phyloP scores from a whole-genome alignment of 2,329 filamentous ascomycete species.

The Reticulascus tulasneorum region DNA sequence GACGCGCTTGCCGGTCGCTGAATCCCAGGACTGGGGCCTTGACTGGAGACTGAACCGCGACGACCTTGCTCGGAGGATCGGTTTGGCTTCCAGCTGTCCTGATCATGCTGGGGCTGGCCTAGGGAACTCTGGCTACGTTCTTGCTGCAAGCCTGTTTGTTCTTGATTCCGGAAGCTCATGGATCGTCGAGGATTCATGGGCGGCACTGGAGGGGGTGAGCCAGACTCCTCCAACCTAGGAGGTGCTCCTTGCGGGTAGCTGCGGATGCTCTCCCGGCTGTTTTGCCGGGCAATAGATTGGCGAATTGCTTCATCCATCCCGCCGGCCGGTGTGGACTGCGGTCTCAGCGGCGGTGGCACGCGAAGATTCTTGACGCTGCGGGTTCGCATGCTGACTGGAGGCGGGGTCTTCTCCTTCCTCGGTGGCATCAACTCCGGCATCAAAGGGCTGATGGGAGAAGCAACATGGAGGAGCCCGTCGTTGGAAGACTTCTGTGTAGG shows the following conservation, averaged over 20 bases:
- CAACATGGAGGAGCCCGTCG: not conserved
- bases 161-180: constrained; percentile 3
- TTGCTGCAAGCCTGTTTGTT: not conserved
- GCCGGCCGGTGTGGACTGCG: constrained; percentile 29
- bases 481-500: not conserved
- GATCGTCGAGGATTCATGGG: constrained; percentile 18
- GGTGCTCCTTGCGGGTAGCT: constrained; percentile 16
- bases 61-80: constrained; percentile 3
- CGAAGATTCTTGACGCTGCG: constrained; percentile 28
- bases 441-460: constrained; percentile 14
- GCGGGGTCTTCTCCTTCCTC: constrained; percentile 28
- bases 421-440: constrained; percentile 20
- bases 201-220: constrained; percentile 16
- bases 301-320: constrained; percentile 6
- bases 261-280: constrained; percentile 17
- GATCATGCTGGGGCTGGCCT: constrained; percentile 7
- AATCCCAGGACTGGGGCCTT: not conserved
- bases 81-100: constrained; percentile 3
- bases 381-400: constrained; percentile 40
- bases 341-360: constrained; percentile 27
- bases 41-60: not conserved
- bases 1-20: constrained; percentile 6
- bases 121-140: constrained; percentile 1
- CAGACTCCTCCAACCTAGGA: constrained; percentile 8
- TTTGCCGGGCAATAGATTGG: constrained; percentile 11